Conservation (phyloP, 2,329 filamentous ascomycete genomes). For the Fusarium mangiferae region DNA sequence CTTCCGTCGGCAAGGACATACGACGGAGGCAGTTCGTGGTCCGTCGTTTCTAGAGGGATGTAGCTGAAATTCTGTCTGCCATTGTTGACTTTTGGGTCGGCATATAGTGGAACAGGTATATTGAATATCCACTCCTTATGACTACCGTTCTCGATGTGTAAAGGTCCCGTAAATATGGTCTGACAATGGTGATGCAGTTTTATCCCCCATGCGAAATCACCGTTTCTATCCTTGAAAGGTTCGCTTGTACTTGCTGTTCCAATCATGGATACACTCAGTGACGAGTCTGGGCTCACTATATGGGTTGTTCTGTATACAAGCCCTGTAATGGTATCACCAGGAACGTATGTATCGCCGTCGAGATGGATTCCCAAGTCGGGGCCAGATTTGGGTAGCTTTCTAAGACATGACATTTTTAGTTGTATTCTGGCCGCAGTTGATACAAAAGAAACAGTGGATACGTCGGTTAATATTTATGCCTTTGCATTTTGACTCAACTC, state of each 20-base stretch:
- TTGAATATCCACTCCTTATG: not conserved
- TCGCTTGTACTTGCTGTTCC: not conserved
- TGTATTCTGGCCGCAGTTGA: not conserved
- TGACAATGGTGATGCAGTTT: not conserved
- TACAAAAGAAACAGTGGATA: fast-evolving
- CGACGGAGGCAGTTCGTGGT: not conserved
- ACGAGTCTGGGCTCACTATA: not conserved
- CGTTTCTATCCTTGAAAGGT: not conserved
- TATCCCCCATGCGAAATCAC: not conserved
- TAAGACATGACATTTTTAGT: not conserved
- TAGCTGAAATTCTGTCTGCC: not conserved
- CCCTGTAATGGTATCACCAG: not conserved
- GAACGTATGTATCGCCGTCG: not conserved
- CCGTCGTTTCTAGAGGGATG: not conserved
- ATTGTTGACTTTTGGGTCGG: not conserved
- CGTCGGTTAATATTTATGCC: fast-evolving
- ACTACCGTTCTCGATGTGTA: not conserved
- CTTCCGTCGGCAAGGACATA: not conserved
- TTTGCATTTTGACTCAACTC: fast-evolving
- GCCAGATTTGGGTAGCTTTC: not conserved
- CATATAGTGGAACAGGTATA: not conserved
- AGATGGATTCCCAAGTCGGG: not conserved
- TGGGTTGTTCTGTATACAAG: not conserved
- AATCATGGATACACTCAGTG: not conserved
- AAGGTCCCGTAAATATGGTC: not conserved